A percentile compares a stretch with the other conserved stretches of the same genome.
Conservation (phyloP, 148 eudicot species). For the Bassia scoparia region DNA sequence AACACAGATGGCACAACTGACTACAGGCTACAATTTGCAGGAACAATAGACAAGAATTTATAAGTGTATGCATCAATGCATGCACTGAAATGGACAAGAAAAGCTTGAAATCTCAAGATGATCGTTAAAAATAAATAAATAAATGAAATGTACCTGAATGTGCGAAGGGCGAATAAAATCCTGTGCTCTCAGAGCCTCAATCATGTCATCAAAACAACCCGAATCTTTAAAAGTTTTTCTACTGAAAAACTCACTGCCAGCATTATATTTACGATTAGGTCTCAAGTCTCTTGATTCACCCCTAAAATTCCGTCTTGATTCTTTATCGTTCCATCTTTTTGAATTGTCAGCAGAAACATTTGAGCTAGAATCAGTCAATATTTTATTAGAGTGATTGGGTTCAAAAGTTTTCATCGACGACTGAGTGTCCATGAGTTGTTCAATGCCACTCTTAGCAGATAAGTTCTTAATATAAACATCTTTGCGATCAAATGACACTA, state of each 20-base stretch:
- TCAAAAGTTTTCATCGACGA: conserved; percentile 15
- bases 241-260: conserved; percentile 60
- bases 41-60: background rate
- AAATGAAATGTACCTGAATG: conserved; percentile 60
- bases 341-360: conserved; percentile 35
- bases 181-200: conserved; percentile 55
- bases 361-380: conserved; percentile 15
- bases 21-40: background rate
- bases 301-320: conserved; percentile 21
- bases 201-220: conserved; percentile 60
- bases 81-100: conserved; percentile 5
- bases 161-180: conserved; percentile 62
- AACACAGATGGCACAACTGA: background rate
- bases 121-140: background rate
- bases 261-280: conserved; percentile 35
- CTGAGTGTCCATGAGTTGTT: conserved; percentile 24
- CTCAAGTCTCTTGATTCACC: conserved; percentile 30
- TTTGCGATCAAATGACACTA: conserved; percentile 25
- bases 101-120: conserved; percentile 11
- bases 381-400: conserved; percentile 17
- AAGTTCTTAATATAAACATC: conserved; percentile 27
- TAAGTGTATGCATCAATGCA: background rate
- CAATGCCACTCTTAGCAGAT: conserved; percentile 33
- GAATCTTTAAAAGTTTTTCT: conserved; percentile 60
- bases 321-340: conserved; percentile 60